Evolutionary conservation across 371 early-diverging fungal species (phyloP), one percentile per base, ranked within the genome.

Genomic region (Choanephora cucurbitarum): DNA sequence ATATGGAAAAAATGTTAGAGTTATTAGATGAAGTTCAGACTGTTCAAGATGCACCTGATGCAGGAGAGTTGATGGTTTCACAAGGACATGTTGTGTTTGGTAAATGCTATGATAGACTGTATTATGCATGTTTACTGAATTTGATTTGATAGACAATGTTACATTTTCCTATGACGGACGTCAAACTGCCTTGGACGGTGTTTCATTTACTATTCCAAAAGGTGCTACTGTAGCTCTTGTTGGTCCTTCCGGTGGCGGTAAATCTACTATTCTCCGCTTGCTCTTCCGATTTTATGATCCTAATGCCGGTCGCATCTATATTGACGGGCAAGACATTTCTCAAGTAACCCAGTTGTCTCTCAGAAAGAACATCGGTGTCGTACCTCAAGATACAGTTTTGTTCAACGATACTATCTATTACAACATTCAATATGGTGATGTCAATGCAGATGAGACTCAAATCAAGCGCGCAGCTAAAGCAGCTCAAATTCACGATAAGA

Each of bases 1-100:
- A 94, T 58, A 93, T 94, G 94, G 96, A 96, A 60, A 92, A 91
- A 64, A 91, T 96, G 88, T 69, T 95, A 33, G 91, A 87, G 24
- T 70, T 94, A 24, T 85, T 94, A 53, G 78, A 93, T 49, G 90
- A 89, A 55, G 66, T 84, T 2, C 69, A 82, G 24, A 87, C 86
- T 34, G 82, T 93, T 14, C 58, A 88, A 57, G 85, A 89, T 50
- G 75, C 79, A 0, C 73, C 79, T 3, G 65, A 74, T 33, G 80
- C 85, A 8, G 73, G 67, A 31, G 69, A 76, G 23, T 54, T 87
- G n/a, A 51, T 53, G 2, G 72, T 77, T 54, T 70, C 75, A 21
- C 70, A 79, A 9, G 90, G 88, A 28, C 82, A 84, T 46, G 82
- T 89, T 21, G 84, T 78, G 41, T 89, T 89, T 73, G 86, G 84